Conservation (phyloP, 495 filamentous ascomycete species). For the Penicillium waksmanii region DNA sequence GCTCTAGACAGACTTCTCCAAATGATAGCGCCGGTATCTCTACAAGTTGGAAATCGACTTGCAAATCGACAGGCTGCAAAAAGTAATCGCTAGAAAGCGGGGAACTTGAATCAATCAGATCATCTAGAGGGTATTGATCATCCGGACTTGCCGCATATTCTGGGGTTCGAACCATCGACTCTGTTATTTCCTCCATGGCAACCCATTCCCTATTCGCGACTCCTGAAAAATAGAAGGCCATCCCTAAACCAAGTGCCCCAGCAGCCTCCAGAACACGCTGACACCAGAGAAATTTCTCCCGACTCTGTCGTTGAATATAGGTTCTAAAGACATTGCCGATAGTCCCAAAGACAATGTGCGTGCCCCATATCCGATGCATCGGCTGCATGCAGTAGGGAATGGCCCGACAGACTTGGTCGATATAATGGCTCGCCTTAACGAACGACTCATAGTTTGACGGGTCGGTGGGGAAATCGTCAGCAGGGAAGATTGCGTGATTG, state of each 20-base stretch:
- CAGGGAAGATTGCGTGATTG: neutral
- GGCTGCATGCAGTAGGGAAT: slow-evolving; percentile 3
- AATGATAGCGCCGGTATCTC: too few species aligned
- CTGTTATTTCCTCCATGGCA: neutral
- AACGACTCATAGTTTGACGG: neutral
- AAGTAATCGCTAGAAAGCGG: too few species aligned
- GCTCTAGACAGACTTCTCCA: too few species aligned
- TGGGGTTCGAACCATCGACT: neutral
- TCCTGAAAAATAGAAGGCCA: neutral
- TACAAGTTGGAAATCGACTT: too few species aligned
- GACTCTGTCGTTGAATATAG: neutral
- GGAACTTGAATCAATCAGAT: neutral
- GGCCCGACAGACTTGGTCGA: neutral
- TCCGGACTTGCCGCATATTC: neutral
- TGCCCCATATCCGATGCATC: slow-evolving; percentile 2
- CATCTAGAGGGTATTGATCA: neutral
- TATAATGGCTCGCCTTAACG: neutral
- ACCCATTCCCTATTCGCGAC: neutral
- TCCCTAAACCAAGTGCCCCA: neutral
- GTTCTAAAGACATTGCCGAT: neutral
- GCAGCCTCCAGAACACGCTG: neutral
- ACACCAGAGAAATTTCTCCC: neutral
- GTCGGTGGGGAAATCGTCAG: neutral
- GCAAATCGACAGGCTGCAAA: too few species aligned
- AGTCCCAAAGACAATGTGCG: neutral